Evolutionary conservation across 495 filamentous ascomycete species (phyloP).

Genomic region (Hypoxylon perforatum): DNA sequence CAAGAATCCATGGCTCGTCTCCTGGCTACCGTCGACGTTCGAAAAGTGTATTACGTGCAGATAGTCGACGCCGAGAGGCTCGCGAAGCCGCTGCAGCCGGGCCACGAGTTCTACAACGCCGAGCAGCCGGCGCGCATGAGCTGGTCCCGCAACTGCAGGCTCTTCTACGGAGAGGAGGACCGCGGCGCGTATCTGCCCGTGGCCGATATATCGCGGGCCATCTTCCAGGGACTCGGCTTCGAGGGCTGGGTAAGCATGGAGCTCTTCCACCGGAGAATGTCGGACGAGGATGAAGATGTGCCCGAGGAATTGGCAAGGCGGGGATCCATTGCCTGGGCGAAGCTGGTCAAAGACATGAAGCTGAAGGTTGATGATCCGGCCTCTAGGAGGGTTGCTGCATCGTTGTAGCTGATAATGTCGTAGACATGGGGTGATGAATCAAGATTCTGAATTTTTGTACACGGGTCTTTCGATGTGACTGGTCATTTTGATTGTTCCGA

Average conservation of each 20-base stretch:
- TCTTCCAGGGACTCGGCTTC: conserved; percentile 73
- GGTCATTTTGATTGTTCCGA: too few relatives aligned
- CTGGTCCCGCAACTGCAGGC: conserved; percentile 81
- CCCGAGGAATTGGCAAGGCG: conserved; percentile 72
- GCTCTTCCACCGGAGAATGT: conserved; percentile 76
- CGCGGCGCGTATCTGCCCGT: conserved; percentile 80
- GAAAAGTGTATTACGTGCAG: conserved; percentile 84
- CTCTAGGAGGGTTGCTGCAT: conserved; percentile 40
- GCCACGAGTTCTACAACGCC: conserved; percentile 71
- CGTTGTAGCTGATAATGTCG: conserved; percentile 32
- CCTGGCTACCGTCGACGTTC: conserved; percentile 65
- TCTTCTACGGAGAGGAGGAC: conserved; percentile 79
- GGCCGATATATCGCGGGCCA: conserved; percentile 67
- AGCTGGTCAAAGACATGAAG: conserved; percentile 64
- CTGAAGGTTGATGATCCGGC: conserved; percentile 58
- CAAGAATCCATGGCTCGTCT: conserved; percentile 67
- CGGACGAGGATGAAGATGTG: conserved; percentile 60
- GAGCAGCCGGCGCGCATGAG: conserved; percentile 77
- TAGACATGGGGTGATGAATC: too few relatives aligned
- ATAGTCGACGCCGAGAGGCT: conserved; percentile 80
- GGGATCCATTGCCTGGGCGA: conserved; percentile 72
- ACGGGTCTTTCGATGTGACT: too few relatives aligned
- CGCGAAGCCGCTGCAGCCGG: conserved; percentile 64
- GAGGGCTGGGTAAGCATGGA: conserved; percentile 84
- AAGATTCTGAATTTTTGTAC: too few relatives aligned